Percentiles rank a stretch among this genome's conserved stretches.
Conservation (phyloP, 2,329 filamentous ascomycete genomes). For the Graphilbum fragrans region DNA sequence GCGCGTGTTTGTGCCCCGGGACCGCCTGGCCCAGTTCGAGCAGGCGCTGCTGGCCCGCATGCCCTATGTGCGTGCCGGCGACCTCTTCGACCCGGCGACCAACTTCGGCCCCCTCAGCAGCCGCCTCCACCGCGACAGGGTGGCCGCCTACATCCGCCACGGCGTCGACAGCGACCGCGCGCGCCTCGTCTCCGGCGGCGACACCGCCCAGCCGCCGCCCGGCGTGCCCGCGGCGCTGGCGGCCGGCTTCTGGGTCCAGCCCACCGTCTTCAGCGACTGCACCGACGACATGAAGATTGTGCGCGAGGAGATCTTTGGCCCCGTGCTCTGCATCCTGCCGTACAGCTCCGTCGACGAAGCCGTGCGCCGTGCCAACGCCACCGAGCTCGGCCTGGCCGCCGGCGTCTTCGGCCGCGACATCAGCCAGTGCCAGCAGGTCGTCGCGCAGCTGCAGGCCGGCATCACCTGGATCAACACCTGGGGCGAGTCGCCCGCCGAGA, state of each 20-base stretch:
- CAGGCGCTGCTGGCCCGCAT: conserved; percentile 54
- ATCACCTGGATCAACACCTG: conserved; percentile 92
- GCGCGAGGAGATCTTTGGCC: conserved; percentile 78
- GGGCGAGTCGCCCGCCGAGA: conserved; percentile 86
- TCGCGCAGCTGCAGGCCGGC: conserved; percentile 62
- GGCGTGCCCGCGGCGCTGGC: conserved; percentile 33
- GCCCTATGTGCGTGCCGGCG: conserved; percentile 54
- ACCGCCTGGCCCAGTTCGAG: conserved; percentile 39
- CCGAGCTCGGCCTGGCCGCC: conserved; percentile 66
- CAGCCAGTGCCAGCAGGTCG: conserved; percentile 58
- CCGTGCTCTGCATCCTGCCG: conserved; percentile 69
- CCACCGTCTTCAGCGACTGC: conserved; percentile 80
- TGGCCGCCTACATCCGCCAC: conserved; percentile 62
- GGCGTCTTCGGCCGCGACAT: conserved; percentile 73
- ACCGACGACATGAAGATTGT: conserved; percentile 71
- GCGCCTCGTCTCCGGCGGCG: conserved; percentile 60
- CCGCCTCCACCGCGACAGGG: conserved; percentile 62
- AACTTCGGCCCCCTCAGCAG: conserved; percentile 82
- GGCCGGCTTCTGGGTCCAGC: conserved; percentile 71
- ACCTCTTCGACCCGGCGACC: conserved; percentile 57
- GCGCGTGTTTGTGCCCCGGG: conserved; percentile 65
- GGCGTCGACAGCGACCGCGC: conserved; percentile 65
- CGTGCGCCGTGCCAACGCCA: conserved; percentile 62
- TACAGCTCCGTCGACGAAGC: conserved; percentile 62
- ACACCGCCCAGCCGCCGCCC: conserved; percentile 22